These are phyloP conservation scores for Conticribra guillardii DNA, from an alignment of 108 stramenopile species.

Conservation along the genomic window DNA sequence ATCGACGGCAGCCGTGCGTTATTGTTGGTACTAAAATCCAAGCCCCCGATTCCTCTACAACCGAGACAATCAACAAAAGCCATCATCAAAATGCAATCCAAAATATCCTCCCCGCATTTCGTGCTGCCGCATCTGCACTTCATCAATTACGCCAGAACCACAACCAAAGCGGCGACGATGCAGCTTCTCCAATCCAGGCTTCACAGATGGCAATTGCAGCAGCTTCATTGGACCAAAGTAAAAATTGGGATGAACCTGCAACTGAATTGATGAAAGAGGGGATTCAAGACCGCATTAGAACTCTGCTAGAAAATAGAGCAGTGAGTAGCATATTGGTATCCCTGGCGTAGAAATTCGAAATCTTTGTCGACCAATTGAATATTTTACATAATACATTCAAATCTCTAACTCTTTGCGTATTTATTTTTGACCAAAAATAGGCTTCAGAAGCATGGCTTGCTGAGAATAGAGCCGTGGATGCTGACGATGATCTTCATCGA, in stretches of 20 bases:
- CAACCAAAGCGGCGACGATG: conserved; percentile 8
- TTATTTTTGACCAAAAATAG: conserved; percentile 18
- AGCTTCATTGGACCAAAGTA: conserved; percentile 22
- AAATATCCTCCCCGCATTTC: conserved; percentile 34
- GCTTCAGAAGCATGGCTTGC: conserved; percentile 40
- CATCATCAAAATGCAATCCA: conserved; percentile 31
- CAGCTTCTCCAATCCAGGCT: conserved; percentile 24
- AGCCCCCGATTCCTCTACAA: background rate
- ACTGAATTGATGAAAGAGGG: conserved; percentile 27
- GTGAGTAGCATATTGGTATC: too few species aligned
- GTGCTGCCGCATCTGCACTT: conserved; percentile 51
- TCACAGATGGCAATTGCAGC: conserved; percentile 45
- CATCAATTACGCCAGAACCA: conserved; percentile 36
- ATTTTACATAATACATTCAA: too few species aligned
- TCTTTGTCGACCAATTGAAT: too few species aligned
- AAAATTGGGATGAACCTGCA: conserved; percentile 38
- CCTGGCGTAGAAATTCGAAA: too few species aligned
- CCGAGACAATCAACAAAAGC: conserved; percentile 1
- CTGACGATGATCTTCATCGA: conserved; percentile 3
- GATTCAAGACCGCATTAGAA: conserved; percentile 34
- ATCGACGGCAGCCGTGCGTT: conserved; percentile 47
- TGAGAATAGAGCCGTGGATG: background rate
- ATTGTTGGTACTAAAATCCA: conserved; percentile 45
- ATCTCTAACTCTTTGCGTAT: too few species aligned
- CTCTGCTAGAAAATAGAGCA: too few species aligned